Conservation (phyloP, 129 eudicot species). For the Centella asiatica region DNA sequence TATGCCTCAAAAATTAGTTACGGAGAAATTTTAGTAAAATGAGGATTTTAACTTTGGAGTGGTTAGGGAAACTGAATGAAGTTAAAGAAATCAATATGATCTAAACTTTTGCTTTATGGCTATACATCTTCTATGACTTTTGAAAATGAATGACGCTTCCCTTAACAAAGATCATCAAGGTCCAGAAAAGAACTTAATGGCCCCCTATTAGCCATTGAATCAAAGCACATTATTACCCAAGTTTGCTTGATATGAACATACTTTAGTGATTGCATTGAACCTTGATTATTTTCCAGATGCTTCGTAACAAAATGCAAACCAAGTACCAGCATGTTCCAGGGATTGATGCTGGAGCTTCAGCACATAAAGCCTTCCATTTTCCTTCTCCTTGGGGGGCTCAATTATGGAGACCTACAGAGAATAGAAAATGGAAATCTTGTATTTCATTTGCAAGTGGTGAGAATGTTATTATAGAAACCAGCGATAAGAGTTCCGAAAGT, state of each 20-base stretch:
- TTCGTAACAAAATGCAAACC: slow-evolving; percentile 30
- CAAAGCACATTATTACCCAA: not conserved
- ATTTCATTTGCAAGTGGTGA: slow-evolving; percentile 53
- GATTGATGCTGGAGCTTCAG: slow-evolving; percentile 25
- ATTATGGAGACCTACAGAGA: slow-evolving; percentile 19
- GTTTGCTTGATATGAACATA: slow-evolving; percentile 1
- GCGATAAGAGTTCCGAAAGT: slow-evolving; percentile 29
- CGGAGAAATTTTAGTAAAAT: too few species aligned
- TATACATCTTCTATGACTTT: not conserved
- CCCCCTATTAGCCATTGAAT: not conserved
- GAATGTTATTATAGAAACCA: slow-evolving; percentile 43
- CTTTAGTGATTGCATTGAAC: not conserved
- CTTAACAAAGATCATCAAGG: not conserved
- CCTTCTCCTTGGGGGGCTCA: slow-evolving; percentile 16
- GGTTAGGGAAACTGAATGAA: too few species aligned
- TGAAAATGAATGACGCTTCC: too few species aligned
- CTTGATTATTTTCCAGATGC: not conserved
- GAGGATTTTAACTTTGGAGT: too few species aligned
- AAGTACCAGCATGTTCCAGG: slow-evolving; percentile 33
- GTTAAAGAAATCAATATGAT: too few species aligned
- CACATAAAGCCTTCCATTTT: slow-evolving; percentile 21
- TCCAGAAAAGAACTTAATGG: not conserved
- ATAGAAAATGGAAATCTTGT: slow-evolving; percentile 18
- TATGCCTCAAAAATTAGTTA: not conserved
- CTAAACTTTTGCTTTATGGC: not conserved